phyloP scores from a whole-genome alignment of 805 yeast genomes.

The Pichia nanzhaoensis region DNA sequence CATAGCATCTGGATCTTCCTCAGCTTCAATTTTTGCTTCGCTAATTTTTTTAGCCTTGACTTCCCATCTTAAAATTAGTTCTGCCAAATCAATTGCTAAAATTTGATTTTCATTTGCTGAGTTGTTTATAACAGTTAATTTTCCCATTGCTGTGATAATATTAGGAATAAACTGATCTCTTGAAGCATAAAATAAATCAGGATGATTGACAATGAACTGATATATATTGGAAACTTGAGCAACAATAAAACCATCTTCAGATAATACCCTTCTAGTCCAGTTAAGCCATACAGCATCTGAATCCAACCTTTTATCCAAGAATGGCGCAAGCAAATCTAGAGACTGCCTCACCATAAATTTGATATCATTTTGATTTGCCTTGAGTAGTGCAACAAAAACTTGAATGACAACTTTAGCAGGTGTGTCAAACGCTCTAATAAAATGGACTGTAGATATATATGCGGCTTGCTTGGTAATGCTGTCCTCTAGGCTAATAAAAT shows the following conservation, averaged over 20 bases:
- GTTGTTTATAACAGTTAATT: conserved; percentile 69
- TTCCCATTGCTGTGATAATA: conserved; percentile 88
- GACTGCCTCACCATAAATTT: conserved; percentile 81
- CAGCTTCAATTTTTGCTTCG: not conserved
- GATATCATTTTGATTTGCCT: conserved; percentile 82
- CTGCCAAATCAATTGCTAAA: conserved; percentile 85
- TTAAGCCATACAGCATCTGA: conserved; percentile 70
- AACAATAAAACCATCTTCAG: conserved; percentile 84
- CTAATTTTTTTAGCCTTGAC: conserved; percentile 24
- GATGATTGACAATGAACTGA: conserved; percentile 80
- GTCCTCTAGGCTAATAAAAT: conserved; percentile 83
- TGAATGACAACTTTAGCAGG: conserved; percentile 85
- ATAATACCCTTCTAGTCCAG: conserved; percentile 88
- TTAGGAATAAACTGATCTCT: conserved; percentile 86
- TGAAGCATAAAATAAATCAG: conserved; percentile 76
- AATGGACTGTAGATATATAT: conserved; percentile 78
- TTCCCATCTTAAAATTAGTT: conserved; percentile 83
- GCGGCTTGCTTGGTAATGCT: conserved; percentile 87
- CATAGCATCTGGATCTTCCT: conserved; percentile 4
- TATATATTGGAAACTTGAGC: conserved; percentile 82
- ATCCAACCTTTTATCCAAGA: conserved; percentile 64
- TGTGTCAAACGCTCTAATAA: conserved; percentile 82
- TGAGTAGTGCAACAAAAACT: conserved; percentile 81
- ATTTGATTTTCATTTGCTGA: conserved; percentile 76
- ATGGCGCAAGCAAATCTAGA: conserved; percentile 82